Evolutionary conservation across 371 early-diverging fungal species (phyloP), one percentile per base, ranked within the genome.

Genomic region (Rhizopus arrhizus): DNA sequence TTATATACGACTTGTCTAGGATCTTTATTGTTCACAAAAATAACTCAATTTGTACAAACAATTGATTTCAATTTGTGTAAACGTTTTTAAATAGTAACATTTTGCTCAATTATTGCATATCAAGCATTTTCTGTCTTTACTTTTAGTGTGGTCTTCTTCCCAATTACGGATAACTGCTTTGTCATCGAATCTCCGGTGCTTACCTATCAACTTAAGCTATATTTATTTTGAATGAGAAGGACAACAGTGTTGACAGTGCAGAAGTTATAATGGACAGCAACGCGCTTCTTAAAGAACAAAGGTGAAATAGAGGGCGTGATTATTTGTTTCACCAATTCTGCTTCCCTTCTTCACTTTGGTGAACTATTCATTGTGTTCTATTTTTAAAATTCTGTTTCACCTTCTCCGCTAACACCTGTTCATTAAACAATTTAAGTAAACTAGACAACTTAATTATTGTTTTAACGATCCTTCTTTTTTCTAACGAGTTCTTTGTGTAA

Each of bases 131-230:
- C 75, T 78, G 56, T 95, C 93, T 74, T 90, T 93, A 66, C 95
- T 95, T 69, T 85, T 85, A 84, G 94, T 94, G 65, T 95, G 81
- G 65, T 90, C 84, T 77, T 92, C 92, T 61, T 95, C 95, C 59
- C 94, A 71, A 33, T 89, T 80, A 60, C 86, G 86, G 58, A 94
- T 91, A 58, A 95, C 73, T 51, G 83, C 85, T 64, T 92, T 86
- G 33, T 71, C 77, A 31, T 84, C 89, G 46, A 87, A 63, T 52
- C 79, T 66, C 41, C 82, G 74, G 83, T 88, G 94, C 74, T 89
- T 89, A 54, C 92, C 89, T 62, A 91, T 84, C 60, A 91, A 68
- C 62, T 87, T 87, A 56, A 92, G 66, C 56, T 91, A 22, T 89
- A 73, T 91, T 91, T 59, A 91, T 76, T 45, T 91, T 90, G 62